phyloP scores from a whole-genome alignment of 345 rosid genomes.

The Ceriops decandra region DNA sequence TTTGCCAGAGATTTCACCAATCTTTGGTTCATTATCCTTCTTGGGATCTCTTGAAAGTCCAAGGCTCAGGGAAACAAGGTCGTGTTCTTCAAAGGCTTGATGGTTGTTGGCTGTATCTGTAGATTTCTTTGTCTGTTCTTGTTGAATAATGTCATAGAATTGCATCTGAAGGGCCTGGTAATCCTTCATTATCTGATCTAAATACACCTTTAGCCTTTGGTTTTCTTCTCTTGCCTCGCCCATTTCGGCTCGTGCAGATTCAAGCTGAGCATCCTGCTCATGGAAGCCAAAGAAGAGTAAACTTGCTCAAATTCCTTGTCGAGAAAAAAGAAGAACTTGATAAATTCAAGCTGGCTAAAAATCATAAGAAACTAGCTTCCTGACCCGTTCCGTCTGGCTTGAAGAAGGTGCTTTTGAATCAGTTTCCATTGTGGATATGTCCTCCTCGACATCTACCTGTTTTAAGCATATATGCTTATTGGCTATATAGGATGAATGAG shows the following conservation, averaged over 20 bases:
- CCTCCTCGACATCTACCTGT: conserved; percentile 14
- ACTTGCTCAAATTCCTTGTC: background rate
- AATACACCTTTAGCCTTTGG: conserved; percentile 53
- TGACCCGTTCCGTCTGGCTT: conserved; percentile 23
- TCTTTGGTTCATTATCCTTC: conserved; percentile 22
- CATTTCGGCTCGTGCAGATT: conserved; percentile 65
- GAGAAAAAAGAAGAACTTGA: background rate
- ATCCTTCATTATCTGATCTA: conserved; percentile 53
- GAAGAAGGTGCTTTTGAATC: conserved; percentile 27
- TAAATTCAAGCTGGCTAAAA: background rate
- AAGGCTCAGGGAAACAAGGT: conserved; percentile 70
- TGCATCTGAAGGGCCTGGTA: conserved; percentile 58
- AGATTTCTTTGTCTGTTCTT: conserved; percentile 31
- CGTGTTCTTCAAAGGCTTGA: conserved; percentile 36
- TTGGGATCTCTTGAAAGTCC: conserved; percentile 44
- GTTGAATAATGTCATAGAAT: conserved; percentile 40
- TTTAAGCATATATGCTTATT: background rate
- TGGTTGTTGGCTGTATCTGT: background rate
- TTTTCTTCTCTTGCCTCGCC: conserved; percentile 74
- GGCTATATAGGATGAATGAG: background rate
- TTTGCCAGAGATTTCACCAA: conserved; percentile 22
- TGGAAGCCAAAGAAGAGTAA: background rate
- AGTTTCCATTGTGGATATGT: conserved; percentile 16
- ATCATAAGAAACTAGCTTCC: background rate
- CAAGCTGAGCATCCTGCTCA: conserved; percentile 47